A percentile compares a stretch with the other conserved stretches of the same genome.
Evolutionary conservation across 345 rosid species (phyloP).

Genomic region (Lepidium sativum): DNA sequence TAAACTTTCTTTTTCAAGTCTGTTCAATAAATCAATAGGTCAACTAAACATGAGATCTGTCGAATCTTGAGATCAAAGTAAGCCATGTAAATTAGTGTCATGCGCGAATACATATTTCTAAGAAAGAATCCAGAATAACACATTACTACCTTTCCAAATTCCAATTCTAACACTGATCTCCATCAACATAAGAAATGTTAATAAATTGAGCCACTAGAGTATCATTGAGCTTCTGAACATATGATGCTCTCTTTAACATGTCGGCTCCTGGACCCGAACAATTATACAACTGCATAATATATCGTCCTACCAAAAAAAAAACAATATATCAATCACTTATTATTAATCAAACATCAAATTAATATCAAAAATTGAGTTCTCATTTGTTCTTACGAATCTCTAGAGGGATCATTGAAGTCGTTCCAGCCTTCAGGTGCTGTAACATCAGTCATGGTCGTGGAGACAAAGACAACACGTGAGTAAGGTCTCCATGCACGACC

Average conservation of each 20-base stretch:
- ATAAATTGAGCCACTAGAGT: slow-evolving; percentile 52
- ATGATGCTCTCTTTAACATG: slow-evolving; percentile 44
- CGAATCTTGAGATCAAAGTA: too few relatives aligned
- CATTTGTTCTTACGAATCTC: slow-evolving; percentile 49
- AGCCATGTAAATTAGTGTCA: too few relatives aligned
- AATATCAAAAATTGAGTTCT: background rate
- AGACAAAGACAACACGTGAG: slow-evolving; percentile 63
- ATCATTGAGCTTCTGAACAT: slow-evolving; percentile 56
- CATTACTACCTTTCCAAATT: too few relatives aligned
- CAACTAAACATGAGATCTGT: too few relatives aligned
- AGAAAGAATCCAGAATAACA: too few relatives aligned
- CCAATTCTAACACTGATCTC: slow-evolving; percentile 56
- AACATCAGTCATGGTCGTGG: slow-evolving; percentile 59
- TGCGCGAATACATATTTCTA: too few relatives aligned
- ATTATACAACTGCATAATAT: slow-evolving; percentile 67
- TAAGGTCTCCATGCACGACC: slow-evolving; percentile 92
- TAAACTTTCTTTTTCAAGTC: too few relatives aligned
- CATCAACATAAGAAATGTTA: slow-evolving; percentile 50
- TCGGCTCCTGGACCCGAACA: slow-evolving; percentile 73
- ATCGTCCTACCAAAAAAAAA: slow-evolving; percentile 39
- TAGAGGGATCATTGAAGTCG: slow-evolving; percentile 67
- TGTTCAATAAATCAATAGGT: too few relatives aligned
- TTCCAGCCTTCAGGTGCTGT: slow-evolving; percentile 89
- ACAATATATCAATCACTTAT: background rate
- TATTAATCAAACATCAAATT: background rate